Evolutionary conservation across 2,329 filamentous ascomycete genomes (phyloP), one percentile per base, ranked within the genome.

Genomic region (Ascomycota sp.): DNA sequence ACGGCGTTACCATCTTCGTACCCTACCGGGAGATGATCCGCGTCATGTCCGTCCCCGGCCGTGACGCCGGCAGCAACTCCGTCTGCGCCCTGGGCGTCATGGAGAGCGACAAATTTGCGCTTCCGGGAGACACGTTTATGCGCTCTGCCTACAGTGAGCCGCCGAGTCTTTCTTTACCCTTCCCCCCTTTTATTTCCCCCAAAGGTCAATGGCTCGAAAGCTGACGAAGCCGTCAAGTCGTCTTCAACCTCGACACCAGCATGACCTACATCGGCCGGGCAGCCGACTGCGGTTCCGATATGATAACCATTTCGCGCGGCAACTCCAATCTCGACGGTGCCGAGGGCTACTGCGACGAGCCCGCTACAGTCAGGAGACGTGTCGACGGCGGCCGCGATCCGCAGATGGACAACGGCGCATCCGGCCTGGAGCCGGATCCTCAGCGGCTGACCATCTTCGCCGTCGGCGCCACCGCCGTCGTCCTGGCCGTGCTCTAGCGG

Each of bases 121-220:
- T 68, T n/a, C 46, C 67, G 8, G 63, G 63, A 7, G 63, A 67
- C 38, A 65, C 61, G 1, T 62, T 68, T 43, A 36, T 67, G 35
- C 55, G 63, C 20, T 63, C 58, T 8, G 61, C 59, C 4, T 68
- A 67, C 37, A 51, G 59, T 63, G 34, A 20, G 48, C 43, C 7
- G 7, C 21, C n/a, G n/a, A n/a, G 17, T 26, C 17, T 8, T 15
- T 15, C 12, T 12, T 12, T 12, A 7, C 11, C 8, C 25, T 5
- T 4, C 4, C 24, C 8, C 15, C 11, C 25, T 17, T 19, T 17
- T 11, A 3, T 27, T 19, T 10, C 20, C 9, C 11, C 25, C n/a
- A 17, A 4, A 31, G 24, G n/a, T 12, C 20, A 10, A 21, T 21
- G n/a, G 5, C 24, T 10, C 4, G 9, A 11, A 13, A 9, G 8